Conservation (phyloP, 352 stramenopile genomes). For the Globisporangium paddicum region DNA sequence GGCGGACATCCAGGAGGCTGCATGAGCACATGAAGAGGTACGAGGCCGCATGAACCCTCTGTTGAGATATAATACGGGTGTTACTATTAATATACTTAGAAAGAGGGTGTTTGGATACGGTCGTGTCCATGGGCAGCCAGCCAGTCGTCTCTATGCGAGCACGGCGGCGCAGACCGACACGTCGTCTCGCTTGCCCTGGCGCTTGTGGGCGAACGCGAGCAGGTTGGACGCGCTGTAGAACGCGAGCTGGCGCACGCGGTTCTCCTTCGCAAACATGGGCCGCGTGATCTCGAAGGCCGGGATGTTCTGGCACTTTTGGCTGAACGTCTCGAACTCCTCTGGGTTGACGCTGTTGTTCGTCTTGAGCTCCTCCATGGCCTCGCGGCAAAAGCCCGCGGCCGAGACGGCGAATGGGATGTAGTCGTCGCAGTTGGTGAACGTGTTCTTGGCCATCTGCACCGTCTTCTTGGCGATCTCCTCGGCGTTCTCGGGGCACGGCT, state of each 20-base stretch:
- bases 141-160: constrained; percentile 43
- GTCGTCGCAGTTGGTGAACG: constrained; percentile 53
- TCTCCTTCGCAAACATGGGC: constrained; percentile 70
- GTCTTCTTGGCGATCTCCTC: constrained; percentile 77
- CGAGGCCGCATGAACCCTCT: no score
- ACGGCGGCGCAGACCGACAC: constrained; percentile 82
- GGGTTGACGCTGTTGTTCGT: constrained; percentile 51
- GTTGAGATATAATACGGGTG: not conserved
- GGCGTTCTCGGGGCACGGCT: constrained; percentile 35
- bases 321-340: constrained; percentile 69
- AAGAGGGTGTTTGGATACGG: not conserved
- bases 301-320: constrained; percentile 64
- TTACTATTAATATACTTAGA: constrained; percentile 18
- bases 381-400: constrained; percentile 71
- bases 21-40: not conserved
- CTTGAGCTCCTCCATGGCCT: constrained; percentile 76
- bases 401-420: constrained; percentile 87
- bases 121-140: no score
- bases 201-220: constrained; percentile 86
- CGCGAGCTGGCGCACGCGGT: constrained; percentile 77
- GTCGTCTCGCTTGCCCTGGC: constrained; percentile 84
- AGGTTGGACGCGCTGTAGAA: constrained; percentile 88
- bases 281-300: constrained; percentile 61
- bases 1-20: no score
- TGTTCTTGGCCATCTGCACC: constrained; percentile 61